Percentiles rank a stretch among this genome's conserved stretches.
Evolutionary conservation across 495 filamentous ascomycete species (phyloP).

Genomic region (Halenospora varia): DNA sequence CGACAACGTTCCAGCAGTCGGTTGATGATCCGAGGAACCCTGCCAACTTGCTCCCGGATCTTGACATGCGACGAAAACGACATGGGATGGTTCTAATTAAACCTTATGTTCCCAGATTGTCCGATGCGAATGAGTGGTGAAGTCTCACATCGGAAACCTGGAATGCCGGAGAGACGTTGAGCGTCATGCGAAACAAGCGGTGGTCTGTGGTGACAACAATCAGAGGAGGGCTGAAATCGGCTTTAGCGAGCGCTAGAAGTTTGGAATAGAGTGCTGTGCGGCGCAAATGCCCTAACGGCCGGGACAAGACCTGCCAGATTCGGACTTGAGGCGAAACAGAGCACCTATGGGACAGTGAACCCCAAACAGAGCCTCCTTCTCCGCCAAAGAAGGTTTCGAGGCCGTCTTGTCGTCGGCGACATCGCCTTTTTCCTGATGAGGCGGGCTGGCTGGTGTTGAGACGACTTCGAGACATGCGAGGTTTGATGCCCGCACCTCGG

Average conservation of each 20-base stretch:
- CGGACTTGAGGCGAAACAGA: neutral
- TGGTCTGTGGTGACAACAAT: neutral
- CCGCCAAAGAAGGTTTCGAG: neutral
- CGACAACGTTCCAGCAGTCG: neutral
- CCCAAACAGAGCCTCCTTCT: neutral
- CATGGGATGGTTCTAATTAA: neutral
- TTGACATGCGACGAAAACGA: no score
- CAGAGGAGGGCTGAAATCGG: neutral
- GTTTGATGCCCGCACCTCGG: neutral
- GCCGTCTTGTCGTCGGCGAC: neutral
- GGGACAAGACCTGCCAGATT: neutral
- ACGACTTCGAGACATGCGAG: constrained; percentile 11
- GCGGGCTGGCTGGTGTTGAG: neutral
- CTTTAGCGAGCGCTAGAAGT: neutral
- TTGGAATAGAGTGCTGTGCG: neutral
- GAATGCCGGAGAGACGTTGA: neutral
- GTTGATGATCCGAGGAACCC: no score
- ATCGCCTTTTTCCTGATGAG: no score
- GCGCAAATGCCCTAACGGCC: neutral
- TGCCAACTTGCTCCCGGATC: no score
- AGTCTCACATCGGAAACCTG: constrained; percentile 1
- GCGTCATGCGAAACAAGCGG: neutral
- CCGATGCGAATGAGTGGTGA: neutral
- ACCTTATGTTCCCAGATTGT: neutral
- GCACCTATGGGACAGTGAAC: neutral